Percentiles rank a stretch among this genome's conserved stretches.
Evolutionary conservation across 371 early-diverging fungal species (phyloP).

Genomic region (Rhizomucor pusillus): DNA sequence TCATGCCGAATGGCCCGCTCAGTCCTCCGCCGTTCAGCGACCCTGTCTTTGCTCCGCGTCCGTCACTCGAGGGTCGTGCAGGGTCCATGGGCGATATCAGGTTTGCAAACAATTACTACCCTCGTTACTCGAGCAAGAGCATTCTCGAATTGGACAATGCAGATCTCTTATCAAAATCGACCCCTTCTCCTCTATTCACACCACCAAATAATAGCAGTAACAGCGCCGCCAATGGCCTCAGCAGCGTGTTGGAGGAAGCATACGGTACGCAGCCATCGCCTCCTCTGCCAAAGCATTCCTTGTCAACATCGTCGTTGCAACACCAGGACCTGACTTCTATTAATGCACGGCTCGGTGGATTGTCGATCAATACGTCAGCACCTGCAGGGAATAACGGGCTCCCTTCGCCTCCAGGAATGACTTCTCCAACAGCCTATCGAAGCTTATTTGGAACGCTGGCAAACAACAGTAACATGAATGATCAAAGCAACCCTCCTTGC

Average conservation of each 20-base stretch:
- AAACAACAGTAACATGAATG: conserved; percentile 17
- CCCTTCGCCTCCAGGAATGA: conserved; percentile 13
- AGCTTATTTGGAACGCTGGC: conserved; percentile 14
- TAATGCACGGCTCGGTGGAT: conserved; percentile 8
- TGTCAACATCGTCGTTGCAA: conserved; percentile 5
- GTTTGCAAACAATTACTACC: background rate
- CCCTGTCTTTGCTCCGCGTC: conserved; percentile 2
- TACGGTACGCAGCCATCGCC: conserved; percentile 10
- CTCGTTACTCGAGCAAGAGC: conserved; percentile 1
- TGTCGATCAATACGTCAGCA: conserved; percentile 12
- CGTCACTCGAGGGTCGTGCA: conserved; percentile 3
- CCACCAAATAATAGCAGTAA: background rate
- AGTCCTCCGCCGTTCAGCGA: conserved; percentile 4
- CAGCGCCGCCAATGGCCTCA: background rate
- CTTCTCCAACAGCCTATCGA: conserved; percentile 12
- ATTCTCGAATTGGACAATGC: conserved; percentile 4
- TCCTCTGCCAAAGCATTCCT: conserved; percentile 8
- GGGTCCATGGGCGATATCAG: conserved; percentile 12
- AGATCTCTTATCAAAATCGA: conserved; percentile 1
- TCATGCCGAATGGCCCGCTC: background rate
- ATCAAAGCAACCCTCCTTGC: conserved; percentile 95
- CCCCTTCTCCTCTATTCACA: background rate
- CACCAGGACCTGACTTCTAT: background rate
- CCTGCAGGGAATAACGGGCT: conserved; percentile 5
- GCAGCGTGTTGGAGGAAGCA: conserved; percentile 10